phyloP scores from a whole-genome alignment of 306 rosid species.

The Prunus mongolica region DNA sequence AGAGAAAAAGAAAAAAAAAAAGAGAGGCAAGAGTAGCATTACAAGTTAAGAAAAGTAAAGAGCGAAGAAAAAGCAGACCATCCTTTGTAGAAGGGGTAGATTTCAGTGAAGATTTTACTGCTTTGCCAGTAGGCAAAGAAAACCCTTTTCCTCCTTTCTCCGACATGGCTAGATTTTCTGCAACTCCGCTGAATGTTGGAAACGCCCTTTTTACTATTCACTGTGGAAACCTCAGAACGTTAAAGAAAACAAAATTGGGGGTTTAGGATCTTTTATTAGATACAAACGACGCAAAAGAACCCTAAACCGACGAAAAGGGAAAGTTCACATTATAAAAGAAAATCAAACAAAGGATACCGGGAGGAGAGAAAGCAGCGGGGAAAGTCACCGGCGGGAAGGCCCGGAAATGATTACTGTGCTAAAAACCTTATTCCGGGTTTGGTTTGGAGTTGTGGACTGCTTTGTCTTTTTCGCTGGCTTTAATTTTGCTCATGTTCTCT shows the following conservation, averaged over 20 bases:
- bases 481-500: too few relatives aligned
- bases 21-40: not conserved
- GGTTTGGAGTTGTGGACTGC: not conserved
- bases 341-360: not conserved
- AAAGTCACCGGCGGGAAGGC: not conserved
- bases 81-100: constrained; percentile 19
- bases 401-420: not conserved
- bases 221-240: not conserved
- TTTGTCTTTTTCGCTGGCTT: not conserved
- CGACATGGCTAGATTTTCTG: constrained; percentile 36
- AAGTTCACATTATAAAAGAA: not conserved
- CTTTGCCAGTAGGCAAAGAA: constrained; percentile 20
- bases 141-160: constrained; percentile 71
- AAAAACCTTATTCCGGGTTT: not conserved
- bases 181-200: constrained; percentile 26
- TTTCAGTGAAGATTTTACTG: constrained; percentile 34
- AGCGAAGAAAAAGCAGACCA: constrained; percentile 23
- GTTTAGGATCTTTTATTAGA: too few relatives aligned
- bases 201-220: not conserved
- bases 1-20: not conserved
- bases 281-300: not conserved
- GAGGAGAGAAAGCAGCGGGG: not conserved
- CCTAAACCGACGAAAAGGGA: not conserved
- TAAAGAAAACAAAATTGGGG: not conserved
- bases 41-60: too few relatives aligned